Evolutionary conservation across 139 green algal genomes (phyloP).

Genomic region (Chlorella sorokiniana): DNA sequence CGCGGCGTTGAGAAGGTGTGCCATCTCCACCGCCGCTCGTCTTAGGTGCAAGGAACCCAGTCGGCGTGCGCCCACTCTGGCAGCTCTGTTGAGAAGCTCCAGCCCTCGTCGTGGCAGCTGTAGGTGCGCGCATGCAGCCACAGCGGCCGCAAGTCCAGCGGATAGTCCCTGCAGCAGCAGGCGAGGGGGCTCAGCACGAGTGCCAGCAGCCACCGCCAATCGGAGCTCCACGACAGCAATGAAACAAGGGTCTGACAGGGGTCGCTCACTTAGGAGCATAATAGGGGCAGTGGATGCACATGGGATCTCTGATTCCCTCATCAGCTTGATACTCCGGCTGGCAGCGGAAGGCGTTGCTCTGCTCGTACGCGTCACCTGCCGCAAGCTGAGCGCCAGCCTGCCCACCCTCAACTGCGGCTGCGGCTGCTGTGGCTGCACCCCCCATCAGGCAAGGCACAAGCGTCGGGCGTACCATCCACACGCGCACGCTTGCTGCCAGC

Average conservation of each 20-base stretch:
- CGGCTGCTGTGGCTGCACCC: not conserved
- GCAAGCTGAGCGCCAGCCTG: not conserved
- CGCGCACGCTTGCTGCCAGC: constrained; percentile 24
- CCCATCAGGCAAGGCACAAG: not conserved
- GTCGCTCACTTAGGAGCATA: constrained; percentile 19
- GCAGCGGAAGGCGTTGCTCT: constrained; percentile 6
- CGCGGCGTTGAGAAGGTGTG: no score
- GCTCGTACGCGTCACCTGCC: constrained; percentile 9
- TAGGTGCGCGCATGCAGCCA: constrained; percentile 81
- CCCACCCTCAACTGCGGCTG: not conserved
- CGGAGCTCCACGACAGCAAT: not conserved
- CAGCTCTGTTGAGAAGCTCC: constrained; percentile 61
- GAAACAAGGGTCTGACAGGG: fast-evolving
- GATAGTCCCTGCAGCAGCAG: constrained; percentile 38
- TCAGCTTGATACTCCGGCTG: not conserved
- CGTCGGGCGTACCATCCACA: constrained; percentile 6
- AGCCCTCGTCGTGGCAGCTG: constrained; percentile 36
- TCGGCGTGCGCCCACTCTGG: constrained; percentile 63
- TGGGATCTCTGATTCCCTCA: not conserved
- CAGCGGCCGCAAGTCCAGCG: constrained; percentile 51
- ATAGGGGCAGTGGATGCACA: constrained; percentile 54
- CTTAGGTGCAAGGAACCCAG: constrained; percentile 11
- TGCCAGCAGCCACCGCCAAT: not conserved
- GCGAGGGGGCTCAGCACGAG: not conserved
- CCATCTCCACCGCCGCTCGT: not conserved